Conservation (phyloP, 768 basidiomycete species). For the Cantharellus cinnabarinus region DNA sequence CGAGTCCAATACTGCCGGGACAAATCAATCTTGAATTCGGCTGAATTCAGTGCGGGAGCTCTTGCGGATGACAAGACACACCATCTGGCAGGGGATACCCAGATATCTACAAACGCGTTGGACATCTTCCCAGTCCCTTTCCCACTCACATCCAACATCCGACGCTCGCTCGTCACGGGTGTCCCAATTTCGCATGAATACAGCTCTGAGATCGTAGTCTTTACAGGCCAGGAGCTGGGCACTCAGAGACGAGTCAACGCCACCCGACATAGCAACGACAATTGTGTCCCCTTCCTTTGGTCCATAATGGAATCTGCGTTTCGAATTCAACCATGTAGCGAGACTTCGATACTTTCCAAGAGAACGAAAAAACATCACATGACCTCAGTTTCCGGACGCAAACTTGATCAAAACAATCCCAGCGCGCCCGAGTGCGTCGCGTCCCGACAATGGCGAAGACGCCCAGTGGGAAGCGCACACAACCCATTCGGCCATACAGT, state of each 20-base stretch:
- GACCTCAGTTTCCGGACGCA: no score
- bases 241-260: conserved; percentile 83
- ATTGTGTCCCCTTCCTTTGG: conserved; percentile 25
- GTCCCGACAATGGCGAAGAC: background rate
- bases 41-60: background rate
- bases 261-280: conserved; percentile 84
- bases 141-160: conserved; percentile 84
- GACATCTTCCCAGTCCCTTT: conserved; percentile 87
- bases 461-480: background rate
- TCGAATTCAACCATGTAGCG: no score
- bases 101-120: conserved; percentile 52
- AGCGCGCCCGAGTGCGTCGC: background rate
- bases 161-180: conserved; percentile 60
- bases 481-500: background rate
- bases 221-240: conserved; percentile 54
- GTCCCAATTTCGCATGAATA: conserved; percentile 97
- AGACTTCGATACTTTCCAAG: no score
- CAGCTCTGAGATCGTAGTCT: conserved; percentile 67
- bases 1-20: conserved; percentile 76
- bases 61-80: conserved; percentile 14
- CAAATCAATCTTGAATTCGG: conserved; percentile 49
- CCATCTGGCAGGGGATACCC: conserved; percentile 57
- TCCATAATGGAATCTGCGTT: background rate
- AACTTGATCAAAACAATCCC: no score
- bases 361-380: no score